Conservation (phyloP, 2,329 filamentous ascomycete species). For the Trichoderma breve region DNA sequence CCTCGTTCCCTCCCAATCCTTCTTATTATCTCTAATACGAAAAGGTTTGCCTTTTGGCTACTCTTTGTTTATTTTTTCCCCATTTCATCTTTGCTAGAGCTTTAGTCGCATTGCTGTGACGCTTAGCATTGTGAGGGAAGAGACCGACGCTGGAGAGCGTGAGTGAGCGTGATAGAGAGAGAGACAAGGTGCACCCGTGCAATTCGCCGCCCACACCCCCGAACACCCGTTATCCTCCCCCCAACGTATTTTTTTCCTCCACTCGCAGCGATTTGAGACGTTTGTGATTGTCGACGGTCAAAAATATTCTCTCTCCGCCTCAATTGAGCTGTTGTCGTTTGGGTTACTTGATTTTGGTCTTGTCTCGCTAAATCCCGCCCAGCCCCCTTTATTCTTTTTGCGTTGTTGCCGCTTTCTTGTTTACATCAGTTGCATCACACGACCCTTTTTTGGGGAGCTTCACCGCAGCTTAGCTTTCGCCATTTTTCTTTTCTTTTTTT, state of each 20-base stretch:
- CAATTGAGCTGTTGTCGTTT: neutral
- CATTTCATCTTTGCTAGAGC: neutral
- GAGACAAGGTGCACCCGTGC: neutral
- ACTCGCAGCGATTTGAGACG: neutral
- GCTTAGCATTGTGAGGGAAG: conserved; percentile 3
- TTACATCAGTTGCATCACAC: conserved; percentile 13
- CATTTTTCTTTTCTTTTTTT: neutral
- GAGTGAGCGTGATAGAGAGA: neutral
- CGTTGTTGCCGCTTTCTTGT: neutral
- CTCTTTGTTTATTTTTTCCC: neutral
- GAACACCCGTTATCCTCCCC: conserved; percentile 2
- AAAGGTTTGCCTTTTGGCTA: neutral
- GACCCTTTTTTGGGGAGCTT: conserved; percentile 14
- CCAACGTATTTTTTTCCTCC: neutral
- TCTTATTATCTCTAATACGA: neutral
- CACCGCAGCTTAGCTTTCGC: conserved; percentile 10
- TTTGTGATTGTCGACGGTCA: neutral
- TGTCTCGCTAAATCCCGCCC: neutral
- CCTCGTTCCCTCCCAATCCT: neutral
- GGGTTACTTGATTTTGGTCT: neutral
- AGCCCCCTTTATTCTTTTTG: conserved; percentile 3
- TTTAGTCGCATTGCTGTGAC: neutral
- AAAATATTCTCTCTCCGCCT: neutral
- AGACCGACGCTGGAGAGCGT: neutral
- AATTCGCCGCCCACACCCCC: neutral